A percentile compares a stretch with the other conserved stretches of the same genome.
Evolutionary conservation across 2,329 filamentous ascomycete genomes (phyloP).

Genomic region (Lachnellula willkommii): DNA sequence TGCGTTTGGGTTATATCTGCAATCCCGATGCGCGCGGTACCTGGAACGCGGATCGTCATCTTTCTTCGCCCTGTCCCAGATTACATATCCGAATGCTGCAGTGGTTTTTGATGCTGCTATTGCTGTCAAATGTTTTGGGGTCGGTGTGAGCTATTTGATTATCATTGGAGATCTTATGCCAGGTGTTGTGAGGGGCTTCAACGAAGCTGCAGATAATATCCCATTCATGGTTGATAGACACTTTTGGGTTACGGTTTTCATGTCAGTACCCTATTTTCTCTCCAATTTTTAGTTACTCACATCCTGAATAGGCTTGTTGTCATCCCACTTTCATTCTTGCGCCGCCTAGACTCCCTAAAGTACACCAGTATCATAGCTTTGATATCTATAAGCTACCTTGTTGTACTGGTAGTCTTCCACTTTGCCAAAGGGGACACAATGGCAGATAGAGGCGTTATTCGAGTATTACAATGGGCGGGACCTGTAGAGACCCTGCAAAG

Average conservation of each 20-base stretch:
- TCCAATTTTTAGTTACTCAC: conserved; percentile 10
- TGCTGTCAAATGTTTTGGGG: conserved; percentile 95
- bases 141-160: conserved; percentile 95
- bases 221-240: conserved; percentile 81
- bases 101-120: conserved; percentile 95
- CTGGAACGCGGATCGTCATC: conserved; percentile 82
- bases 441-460: conserved; percentile 67
- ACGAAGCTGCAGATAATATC: conserved; percentile 53
- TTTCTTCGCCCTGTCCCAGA: conserved; percentile 94
- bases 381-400: conserved; percentile 88
- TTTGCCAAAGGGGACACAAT: conserved; percentile 74
- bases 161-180: conserved; percentile 99
- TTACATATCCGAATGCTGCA: conserved; percentile 93
- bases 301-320: conserved; percentile 63
- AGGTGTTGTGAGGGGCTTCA: conserved; percentile 80
- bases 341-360: conserved; percentile 88
- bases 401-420: conserved; percentile 89
- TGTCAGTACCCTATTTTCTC: conserved; percentile 48
- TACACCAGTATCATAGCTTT: conserved; percentile 92
- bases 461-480: conserved; percentile 73
- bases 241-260: conserved; percentile 98
- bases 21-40: conserved; percentile 88
- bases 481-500: conserved; percentile 74
- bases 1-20: conserved; percentile 90
- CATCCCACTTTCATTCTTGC: conserved; percentile 88